Conservation (phyloP, 371 early-diverging fungal species). For the Haplosporangium sp. region DNA sequence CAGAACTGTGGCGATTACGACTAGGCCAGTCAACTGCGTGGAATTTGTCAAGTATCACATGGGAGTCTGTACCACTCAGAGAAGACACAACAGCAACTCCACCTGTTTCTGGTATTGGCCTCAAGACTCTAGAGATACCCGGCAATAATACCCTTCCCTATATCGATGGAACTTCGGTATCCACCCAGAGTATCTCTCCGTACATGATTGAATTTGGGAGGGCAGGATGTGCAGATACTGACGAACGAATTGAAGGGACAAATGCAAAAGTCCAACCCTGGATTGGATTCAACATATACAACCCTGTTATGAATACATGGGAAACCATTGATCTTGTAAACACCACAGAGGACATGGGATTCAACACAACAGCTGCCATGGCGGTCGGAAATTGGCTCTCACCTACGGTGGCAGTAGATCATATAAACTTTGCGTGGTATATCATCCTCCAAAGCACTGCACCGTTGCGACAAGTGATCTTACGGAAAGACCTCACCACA, state of each 20-base stretch:
- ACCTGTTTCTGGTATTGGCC: conserved; percentile 43
- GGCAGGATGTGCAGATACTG: conserved; percentile 38
- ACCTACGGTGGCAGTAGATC: conserved; percentile 38
- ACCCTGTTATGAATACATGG: conserved; percentile 48
- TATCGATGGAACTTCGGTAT: conserved; percentile 25
- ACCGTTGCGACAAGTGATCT: conserved; percentile 45
- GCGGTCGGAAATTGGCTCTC: conserved; percentile 29
- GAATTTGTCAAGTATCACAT: conserved; percentile 34
- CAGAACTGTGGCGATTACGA: conserved; percentile 43
- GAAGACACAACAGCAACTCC: conserved; percentile 19
- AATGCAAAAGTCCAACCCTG: conserved; percentile 9
- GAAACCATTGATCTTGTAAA: conserved; percentile 34
- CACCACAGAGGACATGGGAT: conserved; percentile 17
- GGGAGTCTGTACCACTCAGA: conserved; percentile 33
- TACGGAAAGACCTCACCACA: conserved; percentile 29
- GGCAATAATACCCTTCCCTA: conserved; percentile 24
- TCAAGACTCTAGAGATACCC: conserved; percentile 37
- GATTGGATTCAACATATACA: conserved; percentile 51
- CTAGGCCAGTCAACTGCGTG: conserved; percentile 30
- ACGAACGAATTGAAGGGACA: neutral
- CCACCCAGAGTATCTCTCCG: conserved; percentile 31
- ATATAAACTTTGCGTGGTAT: conserved; percentile 34
- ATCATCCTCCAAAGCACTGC: conserved; percentile 49
- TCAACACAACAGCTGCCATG: conserved; percentile 14
- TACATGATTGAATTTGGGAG: conserved; percentile 52